Percentiles rank a stretch among this genome's conserved stretches.
These are phyloP conservation scores for Phytophthora uliginosa DNA, from an alignment of 352 stramenopile species.

Conservation along the genomic window DNA sequence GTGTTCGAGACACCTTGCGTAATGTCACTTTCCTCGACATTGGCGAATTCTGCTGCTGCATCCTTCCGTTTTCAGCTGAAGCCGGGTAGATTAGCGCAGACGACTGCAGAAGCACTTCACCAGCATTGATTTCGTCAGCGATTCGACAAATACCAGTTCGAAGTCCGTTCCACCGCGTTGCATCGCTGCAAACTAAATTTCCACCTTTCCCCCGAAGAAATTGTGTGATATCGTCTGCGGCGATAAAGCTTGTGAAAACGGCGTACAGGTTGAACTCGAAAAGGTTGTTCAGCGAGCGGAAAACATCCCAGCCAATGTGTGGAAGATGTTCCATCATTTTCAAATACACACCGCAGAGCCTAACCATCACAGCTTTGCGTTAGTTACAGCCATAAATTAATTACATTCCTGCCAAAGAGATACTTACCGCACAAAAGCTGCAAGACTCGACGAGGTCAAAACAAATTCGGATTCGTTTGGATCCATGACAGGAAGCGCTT, in stretches of 20 bases:
- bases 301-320: constrained; percentile 75
- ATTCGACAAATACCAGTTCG: constrained; percentile 62
- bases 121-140: constrained; percentile 55
- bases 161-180: constrained; percentile 52
- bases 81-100: constrained; percentile 47
- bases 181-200: constrained; percentile 29
- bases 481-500: constrained; percentile 37
- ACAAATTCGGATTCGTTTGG: constrained; percentile 69
- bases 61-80: constrained; percentile 21
- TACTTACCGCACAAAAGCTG: constrained; percentile 75
- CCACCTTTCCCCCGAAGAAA: constrained; percentile 56
- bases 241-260: constrained; percentile 76
- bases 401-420: background rate
- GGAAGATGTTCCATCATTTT: constrained; percentile 92
- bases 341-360: constrained; percentile 84
- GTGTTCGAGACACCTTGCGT: constrained; percentile 59
- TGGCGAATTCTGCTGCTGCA: constrained; percentile 31
- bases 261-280: constrained; percentile 88
- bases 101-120: constrained; percentile 61
- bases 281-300: constrained; percentile 76
- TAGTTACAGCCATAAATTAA: background rate
- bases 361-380: constrained; percentile 28
- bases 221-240: constrained; percentile 51
- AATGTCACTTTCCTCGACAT: constrained; percentile 52
- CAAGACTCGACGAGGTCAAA: constrained; percentile 76